These are phyloP conservation scores for Maudiozyma barnettii DNA, from an alignment of 805 yeast species.

Conservation along the genomic window DNA sequence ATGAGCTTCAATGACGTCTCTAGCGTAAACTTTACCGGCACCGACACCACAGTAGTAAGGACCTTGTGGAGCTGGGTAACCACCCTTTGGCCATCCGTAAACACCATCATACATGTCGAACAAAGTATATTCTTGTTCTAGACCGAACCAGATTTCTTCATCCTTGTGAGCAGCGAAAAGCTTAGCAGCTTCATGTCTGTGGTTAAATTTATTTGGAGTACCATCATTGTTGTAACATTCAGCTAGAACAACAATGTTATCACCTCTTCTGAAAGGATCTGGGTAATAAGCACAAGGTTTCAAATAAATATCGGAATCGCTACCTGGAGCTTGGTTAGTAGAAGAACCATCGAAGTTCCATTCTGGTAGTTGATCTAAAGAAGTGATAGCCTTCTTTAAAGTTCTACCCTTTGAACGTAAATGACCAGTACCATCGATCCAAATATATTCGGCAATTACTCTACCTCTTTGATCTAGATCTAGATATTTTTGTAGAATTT, in stretches of 20 bases:
- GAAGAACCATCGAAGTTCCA: slow-evolving; percentile 99
- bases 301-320: slow-evolving; percentile 88
- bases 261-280: slow-evolving; percentile 97
- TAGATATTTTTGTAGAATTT: slow-evolving; percentile 72
- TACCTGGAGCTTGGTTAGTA: slow-evolving; percentile 97
- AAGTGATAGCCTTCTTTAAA: slow-evolving; percentile 52
- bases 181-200: slow-evolving; percentile 93
- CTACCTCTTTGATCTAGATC: slow-evolving; percentile 78
- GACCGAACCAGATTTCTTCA: slow-evolving; percentile 91
- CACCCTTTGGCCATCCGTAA: slow-evolving; percentile 99
- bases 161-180: slow-evolving; percentile 84
- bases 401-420: slow-evolving; percentile 94
- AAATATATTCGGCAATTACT: slow-evolving; percentile 91
- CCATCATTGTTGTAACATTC: slow-evolving; percentile 99
- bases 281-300: slow-evolving; percentile 93
- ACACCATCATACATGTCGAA: slow-evolving; percentile 83
- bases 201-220: slow-evolving; percentile 97
- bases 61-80: slow-evolving; percentile 99
- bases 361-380: slow-evolving; percentile 85
- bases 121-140: slow-evolving; percentile 97
- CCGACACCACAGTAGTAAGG: slow-evolving; percentile 99
- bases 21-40: slow-evolving; percentile 93
- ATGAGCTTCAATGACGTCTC: slow-evolving; percentile 98
- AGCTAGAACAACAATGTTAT: slow-evolving; percentile 86
- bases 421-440: slow-evolving; percentile 91